Percentiles rank a stretch among this genome's conserved stretches.
Conservation (phyloP, 345 rosid genomes). For the Dipteronia sinensis region DNA sequence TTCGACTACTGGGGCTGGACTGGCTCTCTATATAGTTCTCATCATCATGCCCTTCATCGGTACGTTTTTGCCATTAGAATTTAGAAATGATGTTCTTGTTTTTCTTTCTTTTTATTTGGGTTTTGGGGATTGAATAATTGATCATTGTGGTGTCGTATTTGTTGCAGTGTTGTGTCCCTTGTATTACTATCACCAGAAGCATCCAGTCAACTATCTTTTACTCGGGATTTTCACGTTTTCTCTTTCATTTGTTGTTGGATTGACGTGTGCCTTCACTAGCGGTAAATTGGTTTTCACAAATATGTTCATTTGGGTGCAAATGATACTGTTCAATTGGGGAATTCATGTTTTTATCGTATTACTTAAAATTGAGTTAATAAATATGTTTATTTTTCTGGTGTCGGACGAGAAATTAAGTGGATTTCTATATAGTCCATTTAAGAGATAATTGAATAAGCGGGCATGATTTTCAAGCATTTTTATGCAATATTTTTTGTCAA, state of each 20-base stretch:
- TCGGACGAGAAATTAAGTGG: background rate
- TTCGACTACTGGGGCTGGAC: constrained; percentile 57
- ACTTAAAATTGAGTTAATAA: background rate
- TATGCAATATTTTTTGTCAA: too few species aligned
- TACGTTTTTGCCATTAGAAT: constrained; percentile 16
- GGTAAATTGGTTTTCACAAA: constrained; percentile 33
- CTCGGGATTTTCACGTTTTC: constrained; percentile 75
- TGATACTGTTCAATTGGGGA: background rate
- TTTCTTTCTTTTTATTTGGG: background rate
- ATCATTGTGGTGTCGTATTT: background rate
- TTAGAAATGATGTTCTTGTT: background rate
- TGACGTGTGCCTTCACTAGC: constrained; percentile 86
- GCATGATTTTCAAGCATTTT: too few species aligned
- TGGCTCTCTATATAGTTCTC: constrained; percentile 77
- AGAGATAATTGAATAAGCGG: too few species aligned
- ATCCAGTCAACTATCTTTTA: constrained; percentile 81
- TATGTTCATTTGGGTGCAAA: background rate
- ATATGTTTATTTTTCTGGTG: background rate
- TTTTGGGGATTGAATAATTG: background rate
- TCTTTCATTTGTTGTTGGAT: constrained; percentile 76
- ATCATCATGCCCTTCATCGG: constrained; percentile 75
- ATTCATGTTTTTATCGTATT: too few species aligned
- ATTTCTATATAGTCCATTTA: background rate
- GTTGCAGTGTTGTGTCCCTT: constrained; percentile 77
- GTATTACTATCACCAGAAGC: constrained; percentile 82